A percentile compares a stretch with the other conserved stretches of the same genome.
Conservation (phyloP, 805 yeast species). For the Vanderwaltozyma tropicalis region DNA sequence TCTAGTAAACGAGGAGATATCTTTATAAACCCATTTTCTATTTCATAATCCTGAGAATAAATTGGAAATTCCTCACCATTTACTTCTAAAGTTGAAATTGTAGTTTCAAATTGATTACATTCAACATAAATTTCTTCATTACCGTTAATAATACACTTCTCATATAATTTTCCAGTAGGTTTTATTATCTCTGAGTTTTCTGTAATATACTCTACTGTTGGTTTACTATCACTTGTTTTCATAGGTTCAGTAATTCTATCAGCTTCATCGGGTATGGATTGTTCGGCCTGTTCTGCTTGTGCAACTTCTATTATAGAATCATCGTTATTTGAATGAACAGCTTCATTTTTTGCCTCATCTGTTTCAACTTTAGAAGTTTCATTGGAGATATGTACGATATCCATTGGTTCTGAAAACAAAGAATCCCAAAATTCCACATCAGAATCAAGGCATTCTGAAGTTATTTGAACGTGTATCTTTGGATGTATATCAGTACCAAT, state of each 20-base stretch:
- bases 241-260: neutral
- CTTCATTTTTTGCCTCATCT: neutral
- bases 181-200: conserved; percentile 10
- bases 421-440: conserved; percentile 25
- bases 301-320: no score
- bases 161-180: conserved; percentile 14
- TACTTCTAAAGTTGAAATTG: conserved; percentile 3
- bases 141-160: conserved; percentile 17
- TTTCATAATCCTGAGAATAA: conserved; percentile 8
- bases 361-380: neutral
- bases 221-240: neutral
- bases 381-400: no score
- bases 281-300: no score
- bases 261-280: neutral
- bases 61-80: conserved; percentile 6
- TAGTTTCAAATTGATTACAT: conserved; percentile 10
- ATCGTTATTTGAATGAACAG: neutral
- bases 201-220: conserved; percentile 4
- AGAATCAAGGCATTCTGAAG: conserved; percentile 14
- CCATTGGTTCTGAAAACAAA: conserved; percentile 7
- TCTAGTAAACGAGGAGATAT: conserved; percentile 11
- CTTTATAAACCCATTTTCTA: conserved; percentile 9
- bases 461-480: conserved; percentile 21
- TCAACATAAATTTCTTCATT: conserved; percentile 16
- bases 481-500: conserved; percentile 9